These are phyloP conservation scores for Chrysanthemum makinoi DNA, from an alignment of 129 eudicot species.

Conservation along the genomic window DNA sequence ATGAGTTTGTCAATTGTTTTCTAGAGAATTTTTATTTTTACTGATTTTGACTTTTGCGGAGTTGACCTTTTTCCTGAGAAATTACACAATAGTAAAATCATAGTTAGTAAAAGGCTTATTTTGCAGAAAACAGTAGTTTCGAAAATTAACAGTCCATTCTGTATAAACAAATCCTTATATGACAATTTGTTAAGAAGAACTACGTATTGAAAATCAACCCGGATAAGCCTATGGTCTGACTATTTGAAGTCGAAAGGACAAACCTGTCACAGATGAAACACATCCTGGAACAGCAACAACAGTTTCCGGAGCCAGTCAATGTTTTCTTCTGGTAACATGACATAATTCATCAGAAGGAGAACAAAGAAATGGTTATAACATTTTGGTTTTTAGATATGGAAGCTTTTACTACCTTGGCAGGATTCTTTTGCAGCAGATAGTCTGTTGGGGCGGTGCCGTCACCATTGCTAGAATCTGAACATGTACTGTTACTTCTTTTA, in stretches of 20 bases:
- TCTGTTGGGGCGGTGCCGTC: conserved; percentile 26
- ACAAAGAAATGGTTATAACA: not conserved
- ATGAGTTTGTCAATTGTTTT: too few species aligned
- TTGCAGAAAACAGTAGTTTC: too few species aligned
- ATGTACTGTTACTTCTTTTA: conserved; percentile 25
- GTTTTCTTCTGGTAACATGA: conserved; percentile 21
- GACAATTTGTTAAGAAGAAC: not conserved
- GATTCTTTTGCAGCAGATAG: conserved; percentile 25
- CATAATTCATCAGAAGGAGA: conserved; percentile 4
- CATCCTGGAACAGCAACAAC: conserved; percentile 24
- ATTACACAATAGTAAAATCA: too few species aligned
- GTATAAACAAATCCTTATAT: too few species aligned
- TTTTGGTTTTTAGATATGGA: not conserved
- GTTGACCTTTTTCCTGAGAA: too few species aligned
- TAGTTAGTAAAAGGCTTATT: too few species aligned
- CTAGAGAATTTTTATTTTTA: too few species aligned
- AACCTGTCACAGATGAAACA: conserved; percentile 24
- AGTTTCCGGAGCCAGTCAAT: not conserved
- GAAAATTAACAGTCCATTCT: too few species aligned
- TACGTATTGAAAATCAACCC: not conserved
- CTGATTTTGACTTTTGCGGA: too few species aligned
- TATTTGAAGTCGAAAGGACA: not conserved
- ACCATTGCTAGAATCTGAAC: conserved; percentile 29
- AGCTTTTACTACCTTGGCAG: conserved; percentile 20
- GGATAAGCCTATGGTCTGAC: not conserved